phyloP scores from a whole-genome alignment of 2,329 filamentous ascomycete species.

The Ascochyta viciae-villosae region DNA sequence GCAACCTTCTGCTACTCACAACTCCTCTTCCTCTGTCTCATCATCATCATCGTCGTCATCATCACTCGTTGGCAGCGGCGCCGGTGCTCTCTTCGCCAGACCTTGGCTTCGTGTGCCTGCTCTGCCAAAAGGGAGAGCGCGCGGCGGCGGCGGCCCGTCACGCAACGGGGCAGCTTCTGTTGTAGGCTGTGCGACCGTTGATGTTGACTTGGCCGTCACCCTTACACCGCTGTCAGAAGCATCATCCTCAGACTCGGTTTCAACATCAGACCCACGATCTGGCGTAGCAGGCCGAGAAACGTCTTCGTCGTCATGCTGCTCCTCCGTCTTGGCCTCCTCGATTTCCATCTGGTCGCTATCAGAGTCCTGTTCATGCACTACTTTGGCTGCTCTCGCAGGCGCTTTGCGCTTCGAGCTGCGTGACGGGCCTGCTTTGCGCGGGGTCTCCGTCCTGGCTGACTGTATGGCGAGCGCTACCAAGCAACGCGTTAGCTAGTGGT shows the following conservation, averaged over 20 bases:
- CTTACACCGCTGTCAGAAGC: constrained; percentile 15
- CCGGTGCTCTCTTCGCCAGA: constrained; percentile 16
- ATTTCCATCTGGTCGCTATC: constrained; percentile 46
- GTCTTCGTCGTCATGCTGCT: constrained; percentile 35
- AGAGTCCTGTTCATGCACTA: constrained; percentile 26
- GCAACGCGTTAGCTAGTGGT: neutral
- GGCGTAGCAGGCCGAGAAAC: constrained; percentile 38
- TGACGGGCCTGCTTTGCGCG: constrained; percentile 43
- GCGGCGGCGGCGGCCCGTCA: constrained; percentile 39
- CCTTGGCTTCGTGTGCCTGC: constrained; percentile 29
- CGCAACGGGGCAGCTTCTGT: constrained; percentile 21
- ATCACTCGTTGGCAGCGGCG: constrained; percentile 29
- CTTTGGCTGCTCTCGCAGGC: constrained; percentile 28
- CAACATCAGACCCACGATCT: constrained; percentile 42
- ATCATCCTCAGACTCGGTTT: constrained; percentile 46
- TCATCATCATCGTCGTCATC: constrained; percentile 41
- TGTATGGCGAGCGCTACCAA: constrained; percentile 39
- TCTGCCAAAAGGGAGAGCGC: constrained; percentile 46
- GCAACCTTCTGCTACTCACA: constrained; percentile 22
- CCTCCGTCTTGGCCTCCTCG: constrained; percentile 36
- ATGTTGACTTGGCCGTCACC: constrained; percentile 27
- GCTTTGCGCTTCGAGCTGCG: constrained; percentile 48
- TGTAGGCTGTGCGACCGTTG: constrained; percentile 25
- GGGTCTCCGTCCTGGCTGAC: constrained; percentile 31
- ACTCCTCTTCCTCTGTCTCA: constrained; percentile 49